A percentile compares a stretch with the other conserved stretches of the same genome.
These are phyloP conservation scores for Lactifluus hygrophoroides DNA, from an alignment of 768 basidiomycete species.

Conservation along the genomic window DNA sequence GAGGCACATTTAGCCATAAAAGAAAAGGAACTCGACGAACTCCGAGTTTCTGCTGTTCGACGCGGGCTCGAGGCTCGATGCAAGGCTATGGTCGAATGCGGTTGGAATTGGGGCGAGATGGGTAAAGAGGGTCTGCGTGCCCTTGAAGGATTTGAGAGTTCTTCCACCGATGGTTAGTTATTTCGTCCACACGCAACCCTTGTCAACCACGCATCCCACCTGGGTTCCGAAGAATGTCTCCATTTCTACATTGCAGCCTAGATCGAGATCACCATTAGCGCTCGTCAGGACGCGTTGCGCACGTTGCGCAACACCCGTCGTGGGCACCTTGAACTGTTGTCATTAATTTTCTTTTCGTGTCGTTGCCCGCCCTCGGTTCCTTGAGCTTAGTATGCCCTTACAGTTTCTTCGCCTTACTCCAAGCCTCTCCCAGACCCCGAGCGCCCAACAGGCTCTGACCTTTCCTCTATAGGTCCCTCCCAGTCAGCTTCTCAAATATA, in stretches of 20 bases:
- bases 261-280: constrained; percentile 1
- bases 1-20: constrained; percentile 64
- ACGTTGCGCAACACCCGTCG: background rate
- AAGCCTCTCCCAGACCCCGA: constrained; percentile 10
- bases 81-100: constrained; percentile 60
- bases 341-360: background rate
- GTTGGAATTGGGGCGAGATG: constrained; percentile 57
- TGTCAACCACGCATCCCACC: background rate
- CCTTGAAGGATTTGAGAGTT: constrained; percentile 25
- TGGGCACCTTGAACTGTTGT: background rate
- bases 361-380: background rate
- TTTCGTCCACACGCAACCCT: background rate
- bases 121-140: constrained; percentile 53
- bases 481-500: constrained; percentile 64
- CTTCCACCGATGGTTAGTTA: constrained; percentile 25
- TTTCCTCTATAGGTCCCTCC: constrained; percentile 65
- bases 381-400: constrained; percentile 15
- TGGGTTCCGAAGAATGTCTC: background rate
- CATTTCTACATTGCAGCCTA: background rate
- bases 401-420: constrained; percentile 5
- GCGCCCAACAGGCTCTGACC: constrained; percentile 35
- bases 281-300: background rate
- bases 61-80: constrained; percentile 57
- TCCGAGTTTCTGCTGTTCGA: constrained; percentile 46
- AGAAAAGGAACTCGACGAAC: constrained; percentile 51